Evolutionary conservation across 2,329 filamentous ascomycete genomes (phyloP), one percentile per base, ranked within the genome.

Genomic region (Tolypocladium tropicale): DNA sequence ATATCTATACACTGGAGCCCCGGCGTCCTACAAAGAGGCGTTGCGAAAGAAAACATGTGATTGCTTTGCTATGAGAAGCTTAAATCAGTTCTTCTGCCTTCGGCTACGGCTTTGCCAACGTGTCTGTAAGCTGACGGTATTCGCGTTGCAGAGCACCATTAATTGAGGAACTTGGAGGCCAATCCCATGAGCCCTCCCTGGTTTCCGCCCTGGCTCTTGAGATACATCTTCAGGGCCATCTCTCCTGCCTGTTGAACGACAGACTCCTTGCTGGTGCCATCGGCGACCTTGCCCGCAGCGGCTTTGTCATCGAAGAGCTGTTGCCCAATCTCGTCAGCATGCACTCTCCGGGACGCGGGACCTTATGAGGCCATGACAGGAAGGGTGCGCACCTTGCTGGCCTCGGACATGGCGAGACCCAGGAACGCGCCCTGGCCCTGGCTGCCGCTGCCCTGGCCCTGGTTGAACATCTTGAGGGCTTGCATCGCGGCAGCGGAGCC

Each of bases 181-280:
- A 81, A 58, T 28, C 70, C 65, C 63, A 77, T 57, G 54, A 82
- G 64, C 6, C 77, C 68, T 28, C 71, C 76, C 55, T 66, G 59
- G 59, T 65, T 57, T 60, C 78, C 71, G 23, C 79, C 80, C 68
- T 90, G 80, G 63, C 81, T 84, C 81, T 95, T 92, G 76, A 95
- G 75, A 72, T 92, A 96, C 83, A 96, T 88, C 81, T 95, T 91
- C 64, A 96, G 72, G 3, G 91, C 92, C 81, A 89, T 87, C 78
- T 95, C 86, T 2, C 85, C 91, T 3, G 92, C 92, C 70, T 85
- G 78, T 68, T 88, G 84, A 51, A 96, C 76, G 53, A 84, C 90
- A 52, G 84, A 85, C 72, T 96, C 84, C 81, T 96, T 96, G 72
- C 82, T 88, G 6, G 86, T 81, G 30, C 79, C 78, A 28, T 78